These are phyloP conservation scores for Neoscytalidium dimidiatum DNA, from an alignment of 2,329 filamentous ascomycete genomes.

Conservation along the genomic window DNA sequence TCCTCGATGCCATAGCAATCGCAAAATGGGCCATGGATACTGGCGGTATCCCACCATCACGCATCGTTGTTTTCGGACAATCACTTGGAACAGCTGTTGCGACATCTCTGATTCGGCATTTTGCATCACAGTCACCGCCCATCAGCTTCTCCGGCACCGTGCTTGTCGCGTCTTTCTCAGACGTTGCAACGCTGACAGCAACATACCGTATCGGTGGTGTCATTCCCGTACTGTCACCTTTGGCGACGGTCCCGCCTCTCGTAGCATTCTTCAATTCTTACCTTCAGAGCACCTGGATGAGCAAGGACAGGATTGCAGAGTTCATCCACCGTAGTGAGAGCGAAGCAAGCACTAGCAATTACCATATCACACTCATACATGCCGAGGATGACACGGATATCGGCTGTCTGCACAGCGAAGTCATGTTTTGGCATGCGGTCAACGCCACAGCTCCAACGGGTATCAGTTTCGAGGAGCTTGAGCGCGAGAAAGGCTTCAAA, in stretches of 20 bases:
- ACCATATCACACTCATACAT: conserved; percentile 53
- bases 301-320: conserved; percentile 50
- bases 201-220: conserved; percentile 60
- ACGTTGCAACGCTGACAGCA: conserved; percentile 55
- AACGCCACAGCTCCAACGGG: conserved; percentile 46
- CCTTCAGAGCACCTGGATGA: conserved; percentile 55
- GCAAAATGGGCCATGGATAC: conserved; percentile 74
- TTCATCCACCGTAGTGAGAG: conserved; percentile 41
- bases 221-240: conserved; percentile 56
- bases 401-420: conserved; percentile 52
- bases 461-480: conserved; percentile 49
- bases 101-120: conserved; percentile 47
- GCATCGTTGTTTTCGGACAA: conserved; percentile 82
- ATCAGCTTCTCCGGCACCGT: conserved; percentile 57
- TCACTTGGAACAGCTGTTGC: conserved; percentile 78
- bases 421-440: conserved; percentile 58
- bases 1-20: conserved; percentile 73
- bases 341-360: conserved; percentile 38
- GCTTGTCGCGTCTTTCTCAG: conserved; percentile 59
- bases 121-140: conserved; percentile 45
- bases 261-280: conserved; percentile 47
- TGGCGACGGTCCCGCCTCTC: conserved; percentile 49
- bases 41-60: conserved; percentile 65
- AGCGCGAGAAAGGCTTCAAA: conserved; percentile 43
- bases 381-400: conserved; percentile 57